Conservation (phyloP, 345 rosid species). For the Citropsis articulata region DNA sequence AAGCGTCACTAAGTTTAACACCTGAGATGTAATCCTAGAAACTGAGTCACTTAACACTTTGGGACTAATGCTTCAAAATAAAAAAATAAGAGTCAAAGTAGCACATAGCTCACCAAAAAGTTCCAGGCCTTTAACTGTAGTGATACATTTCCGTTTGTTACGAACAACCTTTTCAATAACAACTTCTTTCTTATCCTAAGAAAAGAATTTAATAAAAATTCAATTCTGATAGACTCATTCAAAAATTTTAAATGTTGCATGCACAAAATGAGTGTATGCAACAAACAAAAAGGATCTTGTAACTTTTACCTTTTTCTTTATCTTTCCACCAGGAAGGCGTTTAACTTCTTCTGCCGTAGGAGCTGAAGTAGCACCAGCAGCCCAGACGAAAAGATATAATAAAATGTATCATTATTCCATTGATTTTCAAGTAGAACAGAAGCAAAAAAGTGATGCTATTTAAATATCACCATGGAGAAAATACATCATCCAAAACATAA, state of each 20-base stretch:
- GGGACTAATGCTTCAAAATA: background rate
- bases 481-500: conserved; percentile 7
- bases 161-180: conserved; percentile 47
- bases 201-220: background rate
- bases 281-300: background rate
- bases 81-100: background rate
- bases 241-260: background rate
- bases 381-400: background rate
- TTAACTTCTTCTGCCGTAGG: conserved; percentile 43
- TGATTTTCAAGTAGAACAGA: background rate
- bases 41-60: background rate
- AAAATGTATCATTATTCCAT: background rate
- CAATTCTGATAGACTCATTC: background rate
- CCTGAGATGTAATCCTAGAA: conserved; percentile 23
- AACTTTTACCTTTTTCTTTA: conserved; percentile 43
- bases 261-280: background rate
- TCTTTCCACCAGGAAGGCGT: conserved; percentile 51
- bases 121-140: conserved; percentile 52
- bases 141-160: conserved; percentile 50
- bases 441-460: background rate
- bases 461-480: background rate
- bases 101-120: conserved; percentile 37
- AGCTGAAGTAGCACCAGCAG: conserved; percentile 15
- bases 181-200: conserved; percentile 49
- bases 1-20: conserved; percentile 53